Base-by-base conservation (phyloP, 176 grass and related monocot genomes). In the Zoysia japonica region DNA sequence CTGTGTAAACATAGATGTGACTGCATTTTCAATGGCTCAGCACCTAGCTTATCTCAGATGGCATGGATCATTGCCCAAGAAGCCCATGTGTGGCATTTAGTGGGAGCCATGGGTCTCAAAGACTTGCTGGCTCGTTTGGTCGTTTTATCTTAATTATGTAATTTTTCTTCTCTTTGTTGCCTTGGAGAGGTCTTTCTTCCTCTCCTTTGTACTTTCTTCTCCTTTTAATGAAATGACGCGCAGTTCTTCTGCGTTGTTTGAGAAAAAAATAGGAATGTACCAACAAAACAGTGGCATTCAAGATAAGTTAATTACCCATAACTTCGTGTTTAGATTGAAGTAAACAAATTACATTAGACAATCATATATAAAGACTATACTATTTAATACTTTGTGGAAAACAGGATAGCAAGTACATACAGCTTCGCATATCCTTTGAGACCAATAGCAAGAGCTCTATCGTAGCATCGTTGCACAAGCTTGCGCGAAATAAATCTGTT, bases 361-460 rank as follows among this genome's bases (percentile, higher is more conserved):
- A 55, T 67, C 60, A 52, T 16, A 44, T 2, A 16, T 40, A 81
- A 64, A 20, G 56, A 52, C 51, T 7, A 41, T 53, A 16, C 14
- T 79, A 11, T 35, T 75, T 52, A 74, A 85, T 49, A 9, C 60
- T 37, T 60, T 19, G 15, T 14, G 5, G 15, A 10, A 65, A 71
- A 68, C 5, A 55, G 19, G 47, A 14, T 82, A 80, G 65, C 39
- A 74, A 57, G 78, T 76, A 82, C 89, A 86, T 98, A 98, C 95
- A 92, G 84, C 85, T 89, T 83, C 75, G 95, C 95, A 81, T 94
- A 98, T 91, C 95, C 95, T 74, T 98, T 92, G 37, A 98, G 95
- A 75, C 95, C 95, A 79, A 90, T 85, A 85, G 92, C 80, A 79
- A 94, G 89, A 87, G 92, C 95, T 88, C 78, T 98, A 73, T 87